Base-by-base conservation (phyloP, 345 rosid genomes). In the Corymbia maculata region DNA sequence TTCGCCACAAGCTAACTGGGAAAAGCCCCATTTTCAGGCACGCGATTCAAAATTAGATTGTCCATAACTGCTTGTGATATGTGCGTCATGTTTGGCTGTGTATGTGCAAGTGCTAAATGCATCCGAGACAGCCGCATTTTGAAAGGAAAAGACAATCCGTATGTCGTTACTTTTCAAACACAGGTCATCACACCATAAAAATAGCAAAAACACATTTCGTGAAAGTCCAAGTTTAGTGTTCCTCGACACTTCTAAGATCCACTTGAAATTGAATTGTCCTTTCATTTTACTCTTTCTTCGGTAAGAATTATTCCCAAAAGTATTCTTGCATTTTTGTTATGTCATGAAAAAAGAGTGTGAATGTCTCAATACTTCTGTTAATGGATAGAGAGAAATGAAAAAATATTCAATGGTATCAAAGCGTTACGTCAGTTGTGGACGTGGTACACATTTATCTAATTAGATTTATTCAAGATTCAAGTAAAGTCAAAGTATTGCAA, bases 391-490 rank as follows among this genome's bases (percentile, higher is more conserved):
- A 19, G 2, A 36, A 36, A 16, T 19, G 55, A 19, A 7, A 16
- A 2, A 52, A 52, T 52, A 55, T 55, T 55, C 2, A 55, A 1
- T 55, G 3, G 22, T 55, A 55, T 55, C 26, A 21, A 55, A 55
- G 10, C 19, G 3, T 2, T 3, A 0, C 0, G 12, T 55, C 0
- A 55, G 2, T 55, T 5, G 4, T 5, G 0, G 5, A 55, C 21
- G 61, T 55, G 11, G 21, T 19, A 11, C 1, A 2, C 0, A 55
- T 55, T 55, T 3, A 22, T 55, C 28, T 55, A 55, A 2, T 55
- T 0, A 55, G 2, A 19, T 55, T 0, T 55, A 55, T 0, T 22
- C 1, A 2, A 0, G 4, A 1, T 55, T 0, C 9, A 2, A 1
- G 2, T 0, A 1, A 0, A 0, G 61, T 22, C 28, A 55, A 55